phyloP scores from a whole-genome alignment of 2,329 filamentous ascomycete species.

The Cytospora piceae region DNA sequence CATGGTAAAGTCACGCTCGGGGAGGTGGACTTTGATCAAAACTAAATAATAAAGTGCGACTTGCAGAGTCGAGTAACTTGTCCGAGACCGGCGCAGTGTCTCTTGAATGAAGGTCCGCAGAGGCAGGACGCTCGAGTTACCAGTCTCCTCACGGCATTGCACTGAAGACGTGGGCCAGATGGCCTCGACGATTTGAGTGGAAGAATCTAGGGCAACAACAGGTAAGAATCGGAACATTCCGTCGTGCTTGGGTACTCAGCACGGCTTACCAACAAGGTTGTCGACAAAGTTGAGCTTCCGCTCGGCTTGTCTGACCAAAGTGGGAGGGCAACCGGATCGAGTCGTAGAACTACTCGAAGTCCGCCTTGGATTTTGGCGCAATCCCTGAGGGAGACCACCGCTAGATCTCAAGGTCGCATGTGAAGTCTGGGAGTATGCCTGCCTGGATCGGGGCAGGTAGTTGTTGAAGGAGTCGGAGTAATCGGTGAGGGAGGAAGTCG shows the following conservation, averaged over 20 bases:
- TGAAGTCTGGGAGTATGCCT: conserved; percentile 39
- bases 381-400: conserved; percentile 56
- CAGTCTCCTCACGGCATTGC: conserved; percentile 72
- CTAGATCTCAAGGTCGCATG: conserved; percentile 42
- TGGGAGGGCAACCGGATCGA: conserved; percentile 68
- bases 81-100: conserved; percentile 90
- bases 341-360: conserved; percentile 58
- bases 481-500: conserved; percentile 61
- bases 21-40: conserved; percentile 88
- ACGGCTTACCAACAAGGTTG: conserved; percentile 89
- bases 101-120: conserved; percentile 97
- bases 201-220: conserved; percentile 72
- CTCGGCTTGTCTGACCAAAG: conserved; percentile 83
- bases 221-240: conserved; percentile 33
- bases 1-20: conserved; percentile 81
- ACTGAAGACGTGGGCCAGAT: conserved; percentile 94
- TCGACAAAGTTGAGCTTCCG: conserved; percentile 96
- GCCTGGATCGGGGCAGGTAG: conserved; percentile 44
- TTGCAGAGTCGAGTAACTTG: conserved; percentile 96
- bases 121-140: conserved; percentile 78
- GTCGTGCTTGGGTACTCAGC: conserved; percentile 28
- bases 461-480: conserved; percentile 52
- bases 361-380: conserved; percentile 67
- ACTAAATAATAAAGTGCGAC: conserved; percentile 96
- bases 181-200: conserved; percentile 93